Conservation (phyloP, 495 filamentous ascomycete species). For the Glonium stellatum region DNA sequence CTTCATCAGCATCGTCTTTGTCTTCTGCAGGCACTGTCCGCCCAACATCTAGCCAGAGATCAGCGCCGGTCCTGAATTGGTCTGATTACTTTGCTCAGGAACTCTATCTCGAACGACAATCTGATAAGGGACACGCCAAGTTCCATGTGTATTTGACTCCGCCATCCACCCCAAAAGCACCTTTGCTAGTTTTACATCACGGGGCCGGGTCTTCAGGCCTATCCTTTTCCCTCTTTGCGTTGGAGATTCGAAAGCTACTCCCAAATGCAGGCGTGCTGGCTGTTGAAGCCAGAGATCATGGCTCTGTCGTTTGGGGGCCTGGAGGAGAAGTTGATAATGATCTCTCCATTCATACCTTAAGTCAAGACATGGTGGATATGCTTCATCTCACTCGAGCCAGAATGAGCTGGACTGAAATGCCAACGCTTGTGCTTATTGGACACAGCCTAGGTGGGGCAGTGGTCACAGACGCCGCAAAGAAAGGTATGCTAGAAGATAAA, state of each 20-base stretch:
- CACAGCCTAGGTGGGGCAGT: slow-evolving; percentile 96
- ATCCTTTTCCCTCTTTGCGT: slow-evolving; percentile 74
- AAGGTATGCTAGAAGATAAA: slow-evolving; percentile 54
- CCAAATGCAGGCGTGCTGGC: slow-evolving; percentile 79
- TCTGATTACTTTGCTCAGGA: slow-evolving; percentile 83
- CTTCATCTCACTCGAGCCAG: slow-evolving; percentile 54
- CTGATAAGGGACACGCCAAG: slow-evolving; percentile 43
- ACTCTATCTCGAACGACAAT: slow-evolving; percentile 55
- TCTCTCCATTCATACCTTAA: slow-evolving; percentile 50
- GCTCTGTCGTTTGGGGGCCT: slow-evolving; percentile 51
- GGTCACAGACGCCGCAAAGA: slow-evolving; percentile 72
- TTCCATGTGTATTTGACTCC: slow-evolving; percentile 84
- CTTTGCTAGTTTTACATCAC: slow-evolving; percentile 85
- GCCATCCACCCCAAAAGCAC: slow-evolving; percentile 50
- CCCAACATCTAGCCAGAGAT: slow-evolving; percentile 64
- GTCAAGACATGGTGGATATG: slow-evolving; percentile 63
- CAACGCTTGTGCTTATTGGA: slow-evolving; percentile 77
- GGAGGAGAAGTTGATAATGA: slow-evolving; percentile 30
- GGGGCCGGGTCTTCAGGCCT: slow-evolving; percentile 84
- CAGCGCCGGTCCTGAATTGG: slow-evolving; percentile 56
- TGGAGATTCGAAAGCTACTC: slow-evolving; percentile 67
- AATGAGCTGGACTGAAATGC: slow-evolving; percentile 66
- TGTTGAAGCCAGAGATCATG: slow-evolving; percentile 80
- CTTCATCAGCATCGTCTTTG: slow-evolving; percentile 60
- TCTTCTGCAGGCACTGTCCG: slow-evolving; percentile 87